Evolutionary conservation across 2,329 filamentous ascomycete genomes (phyloP), one percentile per base, ranked within the genome.

Genomic region (Xylariaceae sp.): DNA sequence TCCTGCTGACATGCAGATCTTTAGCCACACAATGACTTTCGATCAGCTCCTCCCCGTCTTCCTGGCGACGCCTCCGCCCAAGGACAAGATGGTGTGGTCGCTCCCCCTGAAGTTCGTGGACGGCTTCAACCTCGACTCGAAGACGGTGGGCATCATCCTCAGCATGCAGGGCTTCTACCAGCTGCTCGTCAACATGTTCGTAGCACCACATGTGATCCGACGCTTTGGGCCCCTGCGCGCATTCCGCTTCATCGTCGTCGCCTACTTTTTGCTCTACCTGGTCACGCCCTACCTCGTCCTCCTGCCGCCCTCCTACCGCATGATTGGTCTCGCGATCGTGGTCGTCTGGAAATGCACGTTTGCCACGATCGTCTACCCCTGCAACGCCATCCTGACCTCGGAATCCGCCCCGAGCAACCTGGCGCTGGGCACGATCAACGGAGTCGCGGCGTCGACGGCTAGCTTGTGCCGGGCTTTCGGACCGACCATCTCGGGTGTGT

Each of bases 31-130:
- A 10, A 97, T 99, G 75, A 95, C 92, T 0, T 94, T 96, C 68
- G 94, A 99, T 74, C 90, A 96, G 70, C 82, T 97, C 53, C 87
- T 97, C 67, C 93, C 94, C 0, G 89, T 97, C 1, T 91, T 99
- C 67, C 84, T 99, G 70, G 93, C 89, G 73, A 90, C 90, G 50
- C 75, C 76, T 13, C 73, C 77, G 8, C 80, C 80, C 1, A 73
- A 74, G 13, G 67, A 77, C 72, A 81, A 69, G 71, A 81, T 70
- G 74, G 83, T 70, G 63, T 78, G 68, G 64, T 81, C 76, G 10
- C 81, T 96, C 1, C 93, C 93, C 0, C 94, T 99, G 79, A 88
- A 89, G 68, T 97, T 99, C 67, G 86, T 86, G 2, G 90, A 90
- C 60, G 93, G 94, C 15, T 93, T 97, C 67, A 89, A 86, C 30